phyloP scores from a whole-genome alignment of 768 basidiomycete genomes.

The Butyriboletus loyo region DNA sequence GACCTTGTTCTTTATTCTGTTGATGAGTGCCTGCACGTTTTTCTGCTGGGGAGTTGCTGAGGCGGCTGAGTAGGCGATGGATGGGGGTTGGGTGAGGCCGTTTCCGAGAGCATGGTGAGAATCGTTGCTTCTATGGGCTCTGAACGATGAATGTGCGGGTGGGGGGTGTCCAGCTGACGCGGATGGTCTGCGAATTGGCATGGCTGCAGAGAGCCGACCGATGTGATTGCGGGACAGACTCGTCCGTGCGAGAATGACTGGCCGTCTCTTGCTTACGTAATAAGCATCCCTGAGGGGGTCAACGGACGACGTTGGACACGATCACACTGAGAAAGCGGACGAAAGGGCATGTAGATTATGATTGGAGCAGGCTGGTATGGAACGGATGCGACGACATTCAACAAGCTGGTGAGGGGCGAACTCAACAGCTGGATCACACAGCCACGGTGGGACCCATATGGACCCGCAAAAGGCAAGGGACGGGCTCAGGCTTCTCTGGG shows the following conservation, averaged over 20 bases:
- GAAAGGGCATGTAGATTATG: not conserved
- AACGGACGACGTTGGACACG: not conserved
- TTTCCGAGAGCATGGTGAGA: slow-evolving; percentile 46
- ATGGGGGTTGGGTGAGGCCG: slow-evolving; percentile 32
- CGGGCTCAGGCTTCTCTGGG: slow-evolving; percentile 2
- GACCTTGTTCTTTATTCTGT: slow-evolving; percentile 79
- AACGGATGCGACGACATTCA: not conserved
- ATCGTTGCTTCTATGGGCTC: slow-evolving; percentile 62
- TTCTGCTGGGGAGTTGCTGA: slow-evolving; percentile 70
- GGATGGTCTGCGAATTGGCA: slow-evolving; percentile 61
- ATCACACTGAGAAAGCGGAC: not conserved
- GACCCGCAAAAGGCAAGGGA: slow-evolving; percentile 37
- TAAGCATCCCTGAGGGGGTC: not conserved
- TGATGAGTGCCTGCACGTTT: slow-evolving; percentile 76
- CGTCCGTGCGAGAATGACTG: slow-evolving; percentile 22
- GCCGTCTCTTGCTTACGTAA: slow-evolving; percentile 23
- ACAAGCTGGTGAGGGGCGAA: not conserved
- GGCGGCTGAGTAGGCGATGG: slow-evolving; percentile 36
- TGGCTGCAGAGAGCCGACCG: slow-evolving; percentile 27
- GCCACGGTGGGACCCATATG: slow-evolving; percentile 43
- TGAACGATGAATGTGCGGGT: slow-evolving; percentile 37
- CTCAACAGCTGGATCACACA: slow-evolving; percentile 18
- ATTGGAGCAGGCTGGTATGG: not conserved
- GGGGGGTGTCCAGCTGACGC: slow-evolving; percentile 47
- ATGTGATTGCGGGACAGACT: slow-evolving; percentile 10